Percentiles rank a stretch among this genome's conserved stretches.
phyloP scores from a whole-genome alignment of 2,329 filamentous ascomycete genomes.

The Acephala macrosclerotiorum region DNA sequence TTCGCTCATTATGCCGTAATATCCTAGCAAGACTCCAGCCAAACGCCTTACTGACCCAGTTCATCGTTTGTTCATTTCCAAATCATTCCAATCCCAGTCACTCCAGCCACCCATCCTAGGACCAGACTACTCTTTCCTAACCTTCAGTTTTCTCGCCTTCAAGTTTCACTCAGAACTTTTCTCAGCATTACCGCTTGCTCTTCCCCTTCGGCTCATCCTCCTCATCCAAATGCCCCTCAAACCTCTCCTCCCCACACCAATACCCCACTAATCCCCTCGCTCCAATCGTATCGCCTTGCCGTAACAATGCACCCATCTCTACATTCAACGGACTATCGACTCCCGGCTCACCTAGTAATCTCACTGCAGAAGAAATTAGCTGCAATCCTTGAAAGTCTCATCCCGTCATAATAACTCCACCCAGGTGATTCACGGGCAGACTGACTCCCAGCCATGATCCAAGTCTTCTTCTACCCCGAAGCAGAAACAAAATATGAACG shows the following conservation, averaged over 20 bases:
- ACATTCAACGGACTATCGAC: slow-evolving; percentile 81
- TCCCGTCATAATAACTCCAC: too few species aligned
- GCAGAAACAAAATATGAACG: too few species aligned
- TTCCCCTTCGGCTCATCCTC: slow-evolving; percentile 4
- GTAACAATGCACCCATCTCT: slow-evolving; percentile 75
- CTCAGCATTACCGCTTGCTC: not conserved
- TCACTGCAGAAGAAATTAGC: slow-evolving; percentile 75
- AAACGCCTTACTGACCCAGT: too few species aligned
- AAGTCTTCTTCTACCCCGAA: too few species aligned
- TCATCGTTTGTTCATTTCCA: too few species aligned
- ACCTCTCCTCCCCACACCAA: slow-evolving; percentile 67
- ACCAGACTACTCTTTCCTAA: too few species aligned
- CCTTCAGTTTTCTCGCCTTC: not conserved
- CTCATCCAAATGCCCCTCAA: slow-evolving; percentile 47
- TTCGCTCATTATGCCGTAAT: slow-evolving; percentile 2
- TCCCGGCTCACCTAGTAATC: slow-evolving; percentile 73
- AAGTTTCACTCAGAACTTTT: not conserved
- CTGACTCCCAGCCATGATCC: too few species aligned
- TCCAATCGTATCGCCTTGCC: slow-evolving; percentile 70
- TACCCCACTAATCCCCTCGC: slow-evolving; percentile 75
- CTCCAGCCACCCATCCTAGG: not conserved
- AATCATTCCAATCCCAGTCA: not conserved
- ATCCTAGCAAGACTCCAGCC: not conserved
- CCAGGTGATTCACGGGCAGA: too few species aligned
- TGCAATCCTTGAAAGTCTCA: too few species aligned